Evolutionary conservation across 192 early-diverging fungal species (phyloP).

Genomic region (Fimicolochytrium jonesii): DNA sequence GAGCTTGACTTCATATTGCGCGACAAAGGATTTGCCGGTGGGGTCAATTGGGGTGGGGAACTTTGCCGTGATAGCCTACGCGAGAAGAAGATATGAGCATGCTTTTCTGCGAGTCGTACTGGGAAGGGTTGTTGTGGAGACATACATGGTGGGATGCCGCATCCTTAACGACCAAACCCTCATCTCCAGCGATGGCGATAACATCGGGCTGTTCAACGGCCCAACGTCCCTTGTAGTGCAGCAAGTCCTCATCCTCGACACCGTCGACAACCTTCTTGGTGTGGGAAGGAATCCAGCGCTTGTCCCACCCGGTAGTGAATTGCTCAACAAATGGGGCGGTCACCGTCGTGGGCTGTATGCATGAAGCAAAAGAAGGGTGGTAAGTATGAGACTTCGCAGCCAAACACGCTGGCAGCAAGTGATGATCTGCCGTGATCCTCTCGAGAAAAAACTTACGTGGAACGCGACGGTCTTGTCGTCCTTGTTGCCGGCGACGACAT

Average conservation of each 20-base stretch:
- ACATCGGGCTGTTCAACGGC: slow-evolving; percentile 65
- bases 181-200: slow-evolving; percentile 56
- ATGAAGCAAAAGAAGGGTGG: neutral
- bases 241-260: slow-evolving; percentile 64
- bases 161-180: slow-evolving; percentile 75
- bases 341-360: slow-evolving; percentile 54
- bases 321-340: slow-evolving; percentile 71
- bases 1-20: slow-evolving; percentile 90
- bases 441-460: neutral
- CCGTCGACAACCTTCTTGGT: slow-evolving; percentile 69
- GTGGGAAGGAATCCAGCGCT: slow-evolving; percentile 64
- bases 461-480: neutral
- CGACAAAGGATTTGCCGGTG: slow-evolving; percentile 67
- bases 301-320: slow-evolving; percentile 53
- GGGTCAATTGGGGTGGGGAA: slow-evolving; percentile 70
- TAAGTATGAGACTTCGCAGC: neutral
- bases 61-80: slow-evolving; percentile 68
- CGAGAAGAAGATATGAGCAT: neutral
- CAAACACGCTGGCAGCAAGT: neutral
- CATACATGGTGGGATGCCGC: slow-evolving; percentile 75
- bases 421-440: neutral
- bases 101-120: too few relatives aligned
- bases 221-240: slow-evolving; percentile 73
- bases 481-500: neutral
- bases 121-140: neutral